Base-by-base conservation (phyloP, 441 rosid species). In the Pelargonium myrrhifolium region DNA sequence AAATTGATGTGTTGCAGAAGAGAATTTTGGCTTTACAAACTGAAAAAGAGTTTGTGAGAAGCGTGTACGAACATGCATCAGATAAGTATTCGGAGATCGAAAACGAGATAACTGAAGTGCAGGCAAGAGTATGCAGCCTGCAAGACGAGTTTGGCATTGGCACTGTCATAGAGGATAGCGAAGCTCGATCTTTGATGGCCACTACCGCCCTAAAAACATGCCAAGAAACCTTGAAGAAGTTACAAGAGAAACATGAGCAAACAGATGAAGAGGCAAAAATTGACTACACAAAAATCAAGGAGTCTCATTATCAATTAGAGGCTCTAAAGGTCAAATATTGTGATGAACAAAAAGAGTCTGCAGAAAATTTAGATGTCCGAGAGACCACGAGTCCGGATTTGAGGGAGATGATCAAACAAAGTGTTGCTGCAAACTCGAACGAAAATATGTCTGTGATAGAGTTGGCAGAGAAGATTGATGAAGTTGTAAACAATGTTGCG, bases 391-490 rank as follows among this genome's bases (percentile, higher is more conserved):
- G 61, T 20, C 26, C 61, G n/a, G 74, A 70, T 53, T 81, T 81
- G 6, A 76, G 75, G 26, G 82, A 77, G 64, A 87, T 79, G 83
- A 80, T 85, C 42, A 81, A 79, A 77, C 87, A 86, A 59, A 86
- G 82, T 51, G 78, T 66, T 7, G 87, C 78, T 45, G 68, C 68
- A 31, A 56, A 55, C 56, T 67, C 83, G 66, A 56, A 7, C 61
- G 20, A 11, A 21, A 80, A 85, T 56, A 81, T 85, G 28, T 80
- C 77, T 7, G 86, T 87, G 68, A 68, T 83, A 47, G 91, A 89
- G 66, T 80, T 94, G 74, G 89, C 88, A 31, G 96, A 94, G 85
- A 87, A 82, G 76, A 87, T 92, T 6, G 96, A 94, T 76, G 95
- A 85, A 65, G 88, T 92, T 68, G 99, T 86, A 71, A 84, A 79